Evolutionary conservation across 2,329 filamentous ascomycete genomes (phyloP), one percentile per base, ranked within the genome.

Genomic region (Sporothrix curviconia): DNA sequence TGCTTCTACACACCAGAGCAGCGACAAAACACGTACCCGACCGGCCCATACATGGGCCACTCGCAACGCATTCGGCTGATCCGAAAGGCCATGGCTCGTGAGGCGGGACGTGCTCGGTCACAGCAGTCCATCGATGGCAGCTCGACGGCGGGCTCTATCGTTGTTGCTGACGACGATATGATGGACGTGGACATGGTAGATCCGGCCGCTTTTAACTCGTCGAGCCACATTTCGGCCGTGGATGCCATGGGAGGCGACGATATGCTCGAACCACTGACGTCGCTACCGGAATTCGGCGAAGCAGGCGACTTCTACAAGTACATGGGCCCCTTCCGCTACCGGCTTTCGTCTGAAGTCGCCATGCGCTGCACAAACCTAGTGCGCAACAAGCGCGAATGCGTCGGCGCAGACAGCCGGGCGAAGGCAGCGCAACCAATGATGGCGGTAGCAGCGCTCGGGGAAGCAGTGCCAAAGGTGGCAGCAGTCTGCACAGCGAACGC

Each of bases 311-410:
- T 69, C 37, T 61, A 62, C 39, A 67, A 65, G 54, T 28, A 54
- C 44, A 34, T n/a, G 36, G 54, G 65, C 4, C 56, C 63, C 11
- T 61, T 70, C 40, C 65, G 62, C 2, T 68, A 67, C 46, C 65
- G 62, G 4, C 59, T 66, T 24, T 67, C 69, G 7, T 63, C 64
- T 3, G 70, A 71, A 19, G 66, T 64, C 17, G 69, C 68, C 1
- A 42, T 68, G 55, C 65, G 66, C 25, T 71, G 68, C 55, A 59
- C 63, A 7, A 70, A 70, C 25, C 63, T 71, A 28, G 68, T 72
- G 32, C 64, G 63, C 39, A 70, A 59, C 57, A 64, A 62, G 39
- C 69, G n/a, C 65, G 69, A 22, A 72, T 72, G 70, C 67, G 69
- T 8, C 68, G 64, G 59, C 64, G 69, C 49, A 62, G 34, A 36